Evolutionary conservation across 2,329 filamentous ascomycete species (phyloP), one percentile per base, ranked within the genome.

Genomic region (Epichloe aotearoae): DNA sequence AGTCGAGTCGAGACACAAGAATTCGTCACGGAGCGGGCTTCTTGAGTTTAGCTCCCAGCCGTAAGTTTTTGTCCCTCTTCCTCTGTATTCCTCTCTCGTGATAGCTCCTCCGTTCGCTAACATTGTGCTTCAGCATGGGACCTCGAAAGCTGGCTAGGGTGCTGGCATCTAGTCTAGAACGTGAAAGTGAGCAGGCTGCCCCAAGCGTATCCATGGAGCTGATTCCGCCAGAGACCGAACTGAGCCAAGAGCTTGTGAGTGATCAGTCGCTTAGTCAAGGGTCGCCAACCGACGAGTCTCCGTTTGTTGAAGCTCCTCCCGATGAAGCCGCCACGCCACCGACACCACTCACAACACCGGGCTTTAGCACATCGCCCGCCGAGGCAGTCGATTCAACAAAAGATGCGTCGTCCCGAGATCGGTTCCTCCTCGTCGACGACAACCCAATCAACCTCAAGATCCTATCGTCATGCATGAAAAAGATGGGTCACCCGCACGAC

Each of bases 41-140:
- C 52, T 37, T 10, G 67, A 69, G 46, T 68, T 66, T 42, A 62
- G 68, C 17, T 67, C 66, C 2, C 67, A 68, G 46, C 68, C 68
- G 62, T 66, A 50, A 56, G 66, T 62, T 39, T 19, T 23, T 41
- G 30, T 30, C 10, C 19, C 8, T 48, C 7, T 36, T 26, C 17
- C 19, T 10, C 11, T 38, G n/a, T 10, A 10, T n/a, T 6, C 5
- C 23, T 7, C 42, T n/a, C 3, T 3, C 23, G 11, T 10, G 8
- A 3, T 40, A 1, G 12, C 3, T 38, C 14, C 26, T 39, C 4
- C 20, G 3, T 5, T 37, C 12, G 8, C 20, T 34, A 33, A 42
- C 36, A 34, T 19, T 10, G 3, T 14, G 23, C 30, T 36, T 12
- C 5, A 68, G 66, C 3, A 56, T 66, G 4, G 67, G 67, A 0